These are phyloP conservation scores for Knufia petricola DNA, from an alignment of 2,329 filamentous ascomycete species.

Conservation along the genomic window DNA sequence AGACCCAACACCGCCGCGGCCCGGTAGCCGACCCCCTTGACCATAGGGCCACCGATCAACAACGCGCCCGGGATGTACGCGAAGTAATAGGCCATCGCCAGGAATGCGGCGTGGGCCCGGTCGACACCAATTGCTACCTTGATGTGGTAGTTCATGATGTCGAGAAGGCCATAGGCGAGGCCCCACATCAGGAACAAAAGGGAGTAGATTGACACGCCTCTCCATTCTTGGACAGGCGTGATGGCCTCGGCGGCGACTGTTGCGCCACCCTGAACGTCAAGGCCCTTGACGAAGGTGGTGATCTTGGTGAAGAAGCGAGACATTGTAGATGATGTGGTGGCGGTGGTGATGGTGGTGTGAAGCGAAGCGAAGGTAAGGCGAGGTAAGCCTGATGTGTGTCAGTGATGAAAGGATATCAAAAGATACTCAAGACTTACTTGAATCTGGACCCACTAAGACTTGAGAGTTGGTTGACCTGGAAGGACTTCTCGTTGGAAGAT, in stretches of 20 bases:
- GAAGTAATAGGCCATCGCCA: conserved; percentile 20
- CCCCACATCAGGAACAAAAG: conserved; percentile 45
- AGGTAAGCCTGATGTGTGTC: too few species aligned
- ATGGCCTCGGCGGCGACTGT: conserved; percentile 9
- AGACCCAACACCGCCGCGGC: conserved; percentile 68
- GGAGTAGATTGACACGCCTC: conserved; percentile 16
- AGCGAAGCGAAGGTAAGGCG: not conserved
- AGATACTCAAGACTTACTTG: too few species aligned
- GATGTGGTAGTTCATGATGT: conserved; percentile 33
- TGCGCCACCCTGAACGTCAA: conserved; percentile 18
- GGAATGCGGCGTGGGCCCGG: conserved; percentile 18
- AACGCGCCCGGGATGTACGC: conserved; percentile 20
- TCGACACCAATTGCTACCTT: conserved; percentile 20
- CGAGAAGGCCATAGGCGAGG: conserved; percentile 41
- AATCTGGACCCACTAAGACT: too few species aligned
- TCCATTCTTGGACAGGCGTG: not conserved
- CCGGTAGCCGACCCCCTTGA: conserved; percentile 34
- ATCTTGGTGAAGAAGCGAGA: not conserved
- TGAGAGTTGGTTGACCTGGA: too few species aligned
- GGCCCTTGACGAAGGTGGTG: conserved; percentile 14
- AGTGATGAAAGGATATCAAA: too few species aligned
- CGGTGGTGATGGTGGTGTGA: not conserved
- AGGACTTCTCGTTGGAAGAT: too few species aligned
- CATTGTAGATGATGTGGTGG: not conserved
- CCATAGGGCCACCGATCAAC: conserved; percentile 18